phyloP scores from a whole-genome alignment of 257 asterid species.

The Schizonepeta tenuifolia region DNA sequence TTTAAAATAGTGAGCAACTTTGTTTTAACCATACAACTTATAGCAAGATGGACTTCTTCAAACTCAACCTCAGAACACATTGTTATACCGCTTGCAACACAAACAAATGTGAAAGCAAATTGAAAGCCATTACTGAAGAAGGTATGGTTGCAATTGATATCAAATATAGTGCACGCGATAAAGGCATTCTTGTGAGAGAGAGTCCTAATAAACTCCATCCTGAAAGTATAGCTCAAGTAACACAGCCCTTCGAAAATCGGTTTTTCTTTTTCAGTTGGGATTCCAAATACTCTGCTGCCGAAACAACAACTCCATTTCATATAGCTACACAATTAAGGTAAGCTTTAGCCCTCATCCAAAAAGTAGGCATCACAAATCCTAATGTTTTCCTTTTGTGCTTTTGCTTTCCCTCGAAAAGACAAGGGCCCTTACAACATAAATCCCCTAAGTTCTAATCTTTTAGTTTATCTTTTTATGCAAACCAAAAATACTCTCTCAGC shows the following conservation, averaged over 20 bases:
- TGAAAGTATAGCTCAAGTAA: background rate
- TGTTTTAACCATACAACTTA: background rate
- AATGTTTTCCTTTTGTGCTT: background rate
- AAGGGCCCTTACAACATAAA: background rate
- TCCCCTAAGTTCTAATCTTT: background rate
- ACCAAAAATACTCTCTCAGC: background rate
- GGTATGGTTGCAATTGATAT: no score
- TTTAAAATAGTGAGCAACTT: no score
- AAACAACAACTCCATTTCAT: background rate
- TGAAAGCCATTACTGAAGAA: background rate
- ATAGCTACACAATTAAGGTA: background rate
- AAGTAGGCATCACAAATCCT: slow-evolving; percentile 15
- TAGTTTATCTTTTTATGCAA: background rate
- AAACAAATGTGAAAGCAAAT: background rate
- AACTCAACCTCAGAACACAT: background rate
- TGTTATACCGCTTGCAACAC: background rate
- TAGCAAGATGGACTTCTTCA: background rate
- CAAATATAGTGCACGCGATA: background rate
- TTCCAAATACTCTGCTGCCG: slow-evolving; percentile 3
- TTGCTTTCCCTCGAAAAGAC: background rate
- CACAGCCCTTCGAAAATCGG: slow-evolving; percentile 9
- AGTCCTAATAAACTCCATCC: background rate
- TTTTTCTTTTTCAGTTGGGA: slow-evolving; percentile 15
- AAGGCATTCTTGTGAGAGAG: background rate
- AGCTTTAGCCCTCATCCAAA: slow-evolving; percentile 1